Evolutionary conservation across 1,284 basidiomycete genomes (phyloP), one percentile per base, ranked within the genome.

Genomic region (Amylostereum areolatum): DNA sequence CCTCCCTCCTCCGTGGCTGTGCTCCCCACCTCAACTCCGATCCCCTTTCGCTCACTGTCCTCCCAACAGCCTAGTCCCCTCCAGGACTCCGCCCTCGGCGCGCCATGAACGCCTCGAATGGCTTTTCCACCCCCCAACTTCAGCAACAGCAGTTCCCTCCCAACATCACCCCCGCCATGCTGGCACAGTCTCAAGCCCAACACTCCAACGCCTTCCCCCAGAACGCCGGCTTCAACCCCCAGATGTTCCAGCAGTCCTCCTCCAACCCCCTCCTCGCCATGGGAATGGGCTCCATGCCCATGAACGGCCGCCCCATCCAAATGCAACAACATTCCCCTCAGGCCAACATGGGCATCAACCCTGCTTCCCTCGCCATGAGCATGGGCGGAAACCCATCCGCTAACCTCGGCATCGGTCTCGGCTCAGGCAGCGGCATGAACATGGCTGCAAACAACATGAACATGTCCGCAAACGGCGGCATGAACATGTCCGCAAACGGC

Each of bases 141-240:
- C 51, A 52, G 45, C 52, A 53, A 44, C 52, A 53, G 46, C 51
- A 54, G 3, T 46, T 39, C 45, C 52, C 36, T 30, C 45, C 18
- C 18, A 18, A 37, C 43, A 63, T 65, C 49, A 67, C 64, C 45
- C 63, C 65, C 24, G 64, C 66, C 41, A 69, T 69, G 61, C 63
- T 68, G 50, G 64, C 66, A 37, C 55, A 57, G 46, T 59, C 58
- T 24, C 56, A 56, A 37, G 58, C 60, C 37, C 46, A 52, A 24
- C 60, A 63, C 39, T 53, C 46, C 37, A 51, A 53, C 46, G 53
- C 53, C 50, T 53, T 49, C 54, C 56, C 31, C 35, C 45, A 49
- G 42, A 57, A 52, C 37, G 45, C 48, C 8, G 44, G 45, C 31
- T 25, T 48, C 45, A 56, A 52, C 11, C 10, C 47, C 25, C 54